A percentile compares a stretch with the other conserved stretches of the same genome.
phyloP scores from a whole-genome alignment of 1,284 basidiomycete genomes.

The Boletellus deceptivus region DNA sequence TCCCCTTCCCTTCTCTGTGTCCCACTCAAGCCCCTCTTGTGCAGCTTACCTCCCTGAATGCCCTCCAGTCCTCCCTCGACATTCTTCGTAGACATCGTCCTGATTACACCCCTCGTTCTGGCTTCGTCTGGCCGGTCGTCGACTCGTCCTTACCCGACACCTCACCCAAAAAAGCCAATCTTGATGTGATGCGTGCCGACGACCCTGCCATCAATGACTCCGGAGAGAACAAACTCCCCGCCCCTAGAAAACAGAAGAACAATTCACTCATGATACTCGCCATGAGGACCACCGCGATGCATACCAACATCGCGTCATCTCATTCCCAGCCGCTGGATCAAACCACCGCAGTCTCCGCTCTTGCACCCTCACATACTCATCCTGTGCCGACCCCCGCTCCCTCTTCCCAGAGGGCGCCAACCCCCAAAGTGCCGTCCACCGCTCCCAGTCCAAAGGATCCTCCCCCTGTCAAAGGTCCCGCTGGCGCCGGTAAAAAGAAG shows the following conservation, averaged over 20 bases:
- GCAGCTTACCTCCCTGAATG: slow-evolving; percentile 69
- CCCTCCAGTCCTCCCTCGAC: slow-evolving; percentile 72
- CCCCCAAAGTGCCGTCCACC: slow-evolving; percentile 41
- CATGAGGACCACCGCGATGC: slow-evolving; percentile 71
- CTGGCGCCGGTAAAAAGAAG: slow-evolving; percentile 67
- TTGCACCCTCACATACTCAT: slow-evolving; percentile 36
- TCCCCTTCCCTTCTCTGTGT: background rate
- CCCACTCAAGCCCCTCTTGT: slow-evolving; percentile 8
- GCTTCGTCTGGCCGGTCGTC: slow-evolving; percentile 76
- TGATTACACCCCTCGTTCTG: slow-evolving; percentile 75
- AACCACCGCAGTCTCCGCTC: slow-evolving; percentile 42
- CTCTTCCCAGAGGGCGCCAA: slow-evolving; percentile 39
- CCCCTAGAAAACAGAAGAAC: slow-evolving; percentile 61
- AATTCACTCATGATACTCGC: slow-evolving; percentile 65
- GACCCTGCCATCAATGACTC: slow-evolving; percentile 21
- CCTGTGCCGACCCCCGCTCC: slow-evolving; percentile 55
- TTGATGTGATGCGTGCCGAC: slow-evolving; percentile 28
- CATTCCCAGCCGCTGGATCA: slow-evolving; percentile 31
- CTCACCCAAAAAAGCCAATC: slow-evolving; percentile 40
- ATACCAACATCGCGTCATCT: slow-evolving; percentile 54
- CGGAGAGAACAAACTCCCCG: slow-evolving; percentile 31
- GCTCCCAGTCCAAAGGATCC: slow-evolving; percentile 44
- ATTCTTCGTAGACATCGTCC: slow-evolving; percentile 66
- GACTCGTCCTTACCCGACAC: slow-evolving; percentile 50
- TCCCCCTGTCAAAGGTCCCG: slow-evolving; percentile 41